A percentile compares a stretch with the other conserved stretches of the same genome.
phyloP scores from a whole-genome alignment of 148 eudicot genomes.

The Chenopodium album region DNA sequence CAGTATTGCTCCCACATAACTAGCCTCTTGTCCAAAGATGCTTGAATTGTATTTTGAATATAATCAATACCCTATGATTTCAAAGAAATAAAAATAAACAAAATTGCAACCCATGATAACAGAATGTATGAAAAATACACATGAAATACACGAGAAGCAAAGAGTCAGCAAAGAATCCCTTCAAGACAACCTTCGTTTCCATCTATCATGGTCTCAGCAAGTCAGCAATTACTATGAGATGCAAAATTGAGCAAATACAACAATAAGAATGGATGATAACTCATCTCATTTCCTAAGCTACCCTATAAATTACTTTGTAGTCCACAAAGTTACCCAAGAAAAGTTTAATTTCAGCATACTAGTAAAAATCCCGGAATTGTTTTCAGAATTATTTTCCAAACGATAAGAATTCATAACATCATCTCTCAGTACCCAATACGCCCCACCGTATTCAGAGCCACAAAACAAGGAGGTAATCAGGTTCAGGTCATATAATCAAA shows the following conservation, averaged over 20 bases:
- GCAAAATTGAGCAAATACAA: neutral
- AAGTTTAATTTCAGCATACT: neutral
- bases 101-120: neutral
- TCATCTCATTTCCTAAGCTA: neutral
- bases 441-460: neutral
- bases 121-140: neutral
- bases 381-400: too few relatives aligned
- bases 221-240: neutral
- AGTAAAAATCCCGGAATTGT: neutral
- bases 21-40: constrained; percentile 54
- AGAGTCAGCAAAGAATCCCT: neutral
- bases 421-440: neutral
- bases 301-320: neutral
- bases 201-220: neutral
- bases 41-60: constrained; percentile 43
- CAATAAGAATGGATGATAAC: neutral
- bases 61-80: constrained; percentile 51
- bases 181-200: neutral
- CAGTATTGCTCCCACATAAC: constrained; percentile 75
- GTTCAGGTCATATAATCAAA: neutral
- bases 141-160: neutral
- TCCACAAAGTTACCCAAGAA: neutral
- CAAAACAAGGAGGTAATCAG: neutral
- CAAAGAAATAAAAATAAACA: constrained; percentile 1
- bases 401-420: neutral